These are phyloP conservation scores for Peribolospora baueri DNA, from an alignment of 768 basidiomycete species.

Conservation along the genomic window DNA sequence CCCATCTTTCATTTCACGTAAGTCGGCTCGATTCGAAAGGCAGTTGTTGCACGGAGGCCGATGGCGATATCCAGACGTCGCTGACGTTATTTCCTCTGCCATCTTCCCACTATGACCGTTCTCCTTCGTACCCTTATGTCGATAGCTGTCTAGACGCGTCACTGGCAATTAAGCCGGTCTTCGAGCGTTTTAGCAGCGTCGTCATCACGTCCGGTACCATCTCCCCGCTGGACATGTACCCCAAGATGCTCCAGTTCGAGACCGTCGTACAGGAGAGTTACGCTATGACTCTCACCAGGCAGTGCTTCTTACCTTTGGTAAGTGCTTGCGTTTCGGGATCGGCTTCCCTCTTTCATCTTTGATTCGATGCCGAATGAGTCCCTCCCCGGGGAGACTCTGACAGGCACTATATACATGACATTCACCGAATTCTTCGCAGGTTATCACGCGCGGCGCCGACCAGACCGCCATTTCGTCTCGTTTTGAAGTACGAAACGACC, in stretches of 20 bases:
- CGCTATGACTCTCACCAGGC: conserved; percentile 87
- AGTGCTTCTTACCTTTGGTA: conserved; percentile 85
- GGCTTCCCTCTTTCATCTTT: neutral
- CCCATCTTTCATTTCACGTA: conserved; percentile 95
- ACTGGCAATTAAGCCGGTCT: conserved; percentile 88
- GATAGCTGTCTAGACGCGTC: conserved; percentile 85
- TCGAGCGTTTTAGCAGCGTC: conserved; percentile 91
- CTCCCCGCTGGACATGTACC: conserved; percentile 97
- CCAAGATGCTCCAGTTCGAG: conserved; percentile 95
- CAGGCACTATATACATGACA: neutral
- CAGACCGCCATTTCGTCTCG: conserved; percentile 96
- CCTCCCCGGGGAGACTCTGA: too few species aligned
- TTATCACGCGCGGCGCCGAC: conserved; percentile 92
- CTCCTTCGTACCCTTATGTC: neutral
- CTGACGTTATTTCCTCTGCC: neutral
- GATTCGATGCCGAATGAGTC: too few species aligned
- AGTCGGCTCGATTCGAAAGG: conserved; percentile 10
- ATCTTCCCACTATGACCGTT: neutral
- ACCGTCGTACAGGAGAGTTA: conserved; percentile 93
- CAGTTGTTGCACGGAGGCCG: neutral
- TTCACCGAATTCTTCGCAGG: conserved; percentile 26
- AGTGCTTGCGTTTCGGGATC: conserved; percentile 12
- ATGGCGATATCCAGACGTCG: neutral
- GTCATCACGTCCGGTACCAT: conserved; percentile 98
- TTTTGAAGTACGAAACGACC: conserved; percentile 96